Conservation (phyloP, 2,329 filamentous ascomycete genomes). For the Xylariales sp. region DNA sequence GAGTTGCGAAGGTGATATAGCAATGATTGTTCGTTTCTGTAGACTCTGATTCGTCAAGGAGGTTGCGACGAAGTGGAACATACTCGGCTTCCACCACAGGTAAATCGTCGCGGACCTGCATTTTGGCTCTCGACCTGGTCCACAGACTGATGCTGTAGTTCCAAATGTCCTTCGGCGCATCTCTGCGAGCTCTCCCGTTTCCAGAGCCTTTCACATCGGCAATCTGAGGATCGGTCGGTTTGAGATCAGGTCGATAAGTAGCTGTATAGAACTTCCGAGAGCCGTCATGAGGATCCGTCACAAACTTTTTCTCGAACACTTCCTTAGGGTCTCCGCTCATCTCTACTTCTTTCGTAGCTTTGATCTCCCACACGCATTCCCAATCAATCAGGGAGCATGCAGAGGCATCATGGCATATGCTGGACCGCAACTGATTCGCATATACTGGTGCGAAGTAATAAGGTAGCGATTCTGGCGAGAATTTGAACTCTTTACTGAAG, state of each 20-base stretch:
- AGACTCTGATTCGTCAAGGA: slow-evolving; percentile 65
- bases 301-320: slow-evolving; percentile 49
- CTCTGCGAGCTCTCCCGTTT: slow-evolving; percentile 36
- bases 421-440: slow-evolving; percentile 9
- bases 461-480: slow-evolving; percentile 59
- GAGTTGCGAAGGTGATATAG: slow-evolving; percentile 71
- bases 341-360: slow-evolving; percentile 24
- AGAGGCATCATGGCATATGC: too few relatives aligned
- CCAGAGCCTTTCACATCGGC: slow-evolving; percentile 40
- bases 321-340: slow-evolving; percentile 40
- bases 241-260: slow-evolving; percentile 52
- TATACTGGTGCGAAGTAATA: slow-evolving; percentile 73
- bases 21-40: slow-evolving; percentile 47
- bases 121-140: slow-evolving; percentile 48
- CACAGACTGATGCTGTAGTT: slow-evolving; percentile 81
- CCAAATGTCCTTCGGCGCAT: slow-evolving; percentile 57
- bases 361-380: slow-evolving; percentile 43
- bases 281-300: slow-evolving; percentile 57
- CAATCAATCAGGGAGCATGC: slow-evolving; percentile 61
- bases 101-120: slow-evolving; percentile 62
- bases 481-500: slow-evolving; percentile 82
- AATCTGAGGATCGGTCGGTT: slow-evolving; percentile 62
- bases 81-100: slow-evolving; percentile 75
- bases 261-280: slow-evolving; percentile 56
- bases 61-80: slow-evolving; percentile 74